phyloP scores from a whole-genome alignment of 306 rosid species.

The Trifolium fragiferum region DNA sequence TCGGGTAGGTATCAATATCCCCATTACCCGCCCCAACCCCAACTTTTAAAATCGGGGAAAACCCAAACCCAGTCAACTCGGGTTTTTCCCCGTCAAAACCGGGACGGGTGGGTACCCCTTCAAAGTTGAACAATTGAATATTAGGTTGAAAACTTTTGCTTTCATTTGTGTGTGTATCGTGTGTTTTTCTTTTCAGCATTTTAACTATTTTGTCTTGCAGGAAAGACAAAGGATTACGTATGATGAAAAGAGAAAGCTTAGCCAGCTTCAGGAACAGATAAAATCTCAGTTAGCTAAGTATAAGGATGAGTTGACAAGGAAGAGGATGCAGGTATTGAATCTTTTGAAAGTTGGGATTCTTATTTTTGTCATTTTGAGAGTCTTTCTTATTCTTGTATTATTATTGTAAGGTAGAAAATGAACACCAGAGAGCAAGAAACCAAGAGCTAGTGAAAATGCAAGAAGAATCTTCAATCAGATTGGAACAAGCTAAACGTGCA shows the following conservation, averaged over 20 bases:
- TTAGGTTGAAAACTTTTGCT: conserved; percentile 9
- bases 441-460: conserved; percentile 92
- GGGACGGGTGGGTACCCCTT: too few species aligned
- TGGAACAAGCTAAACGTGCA: conserved; percentile 90
- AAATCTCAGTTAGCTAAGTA: conserved; percentile 93
- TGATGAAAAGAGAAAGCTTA: conserved; percentile 92
- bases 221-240: conserved; percentile 90
- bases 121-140: background rate
- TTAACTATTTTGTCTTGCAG: conserved; percentile 53
- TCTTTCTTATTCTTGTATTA: conserved; percentile 32
- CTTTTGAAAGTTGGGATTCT: conserved; percentile 17
- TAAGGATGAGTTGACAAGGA: conserved; percentile 88
- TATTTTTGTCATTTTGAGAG: background rate
- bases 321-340: conserved; percentile 83
- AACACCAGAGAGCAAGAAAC: conserved; percentile 82
- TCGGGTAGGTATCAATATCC: too few species aligned
- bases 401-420: conserved; percentile 80
- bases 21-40: too few species aligned
- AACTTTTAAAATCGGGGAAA: too few species aligned
- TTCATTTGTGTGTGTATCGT: conserved; percentile 12
- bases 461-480: conserved; percentile 93
- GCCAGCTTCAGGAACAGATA: conserved; percentile 92
- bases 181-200: background rate
- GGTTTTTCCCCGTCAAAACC: too few species aligned
- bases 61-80: too few species aligned